A percentile compares a stretch with the other conserved stretches of the same genome.
phyloP scores from a whole-genome alignment of 2,329 filamentous ascomycete species.

The Paecilomyces fulvus region DNA sequence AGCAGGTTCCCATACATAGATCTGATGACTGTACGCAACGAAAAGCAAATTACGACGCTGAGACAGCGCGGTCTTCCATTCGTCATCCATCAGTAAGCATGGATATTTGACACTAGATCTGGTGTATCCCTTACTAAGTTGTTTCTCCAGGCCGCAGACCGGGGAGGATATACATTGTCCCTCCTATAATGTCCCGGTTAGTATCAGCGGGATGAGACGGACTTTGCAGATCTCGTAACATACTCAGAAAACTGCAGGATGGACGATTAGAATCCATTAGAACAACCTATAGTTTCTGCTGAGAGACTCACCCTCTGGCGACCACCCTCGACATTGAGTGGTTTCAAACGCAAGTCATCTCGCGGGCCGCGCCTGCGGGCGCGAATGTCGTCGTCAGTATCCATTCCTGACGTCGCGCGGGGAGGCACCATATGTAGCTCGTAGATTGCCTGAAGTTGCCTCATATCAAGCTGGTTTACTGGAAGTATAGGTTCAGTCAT shows the following conservation, averaged over 20 bases:
- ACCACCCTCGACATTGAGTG: constrained; percentile 25
- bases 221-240: constrained; percentile 5
- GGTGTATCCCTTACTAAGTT: constrained; percentile 29
- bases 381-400: constrained; percentile 7
- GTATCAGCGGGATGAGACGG: neutral
- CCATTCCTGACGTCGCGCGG: constrained; percentile 14
- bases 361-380: constrained; percentile 6
- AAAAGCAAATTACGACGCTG: constrained; percentile 41
- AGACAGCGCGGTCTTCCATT: constrained; percentile 33
- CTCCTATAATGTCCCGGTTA: constrained; percentile 13
- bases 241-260: constrained; percentile 17
- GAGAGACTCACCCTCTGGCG: constrained; percentile 25
- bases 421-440: neutral
- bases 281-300: neutral
- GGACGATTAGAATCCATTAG: neutral
- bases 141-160: constrained; percentile 32
- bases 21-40: constrained; percentile 30
- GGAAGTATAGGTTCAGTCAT: neutral
- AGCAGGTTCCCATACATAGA: constrained; percentile 38
- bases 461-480: neutral
- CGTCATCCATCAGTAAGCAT: neutral
- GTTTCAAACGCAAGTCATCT: constrained; percentile 19
- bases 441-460: neutral
- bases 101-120: neutral
- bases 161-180: constrained; percentile 21